Base-by-base conservation (phyloP, 176 grass and related monocot species). In the Carex littledalei region DNA sequence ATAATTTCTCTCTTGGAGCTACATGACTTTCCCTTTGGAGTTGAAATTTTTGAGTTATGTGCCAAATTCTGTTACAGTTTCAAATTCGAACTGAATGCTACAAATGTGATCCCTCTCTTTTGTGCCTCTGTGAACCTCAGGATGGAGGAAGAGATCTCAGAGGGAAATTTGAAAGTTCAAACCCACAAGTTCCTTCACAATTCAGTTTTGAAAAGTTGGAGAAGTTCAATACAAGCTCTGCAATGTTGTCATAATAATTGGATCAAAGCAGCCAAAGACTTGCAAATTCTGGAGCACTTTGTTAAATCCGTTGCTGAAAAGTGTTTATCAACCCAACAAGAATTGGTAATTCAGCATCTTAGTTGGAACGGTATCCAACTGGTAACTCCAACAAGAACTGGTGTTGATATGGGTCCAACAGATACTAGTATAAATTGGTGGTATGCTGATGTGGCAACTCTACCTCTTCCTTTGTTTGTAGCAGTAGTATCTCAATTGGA, bases 51-150 rank as follows among this genome's bases (percentile, higher is more conserved):
- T 68, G 94, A 94, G 71, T 84, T 91, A 68, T 87, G 82, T 86
- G 94, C 87, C 20, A 97, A 91, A 81, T 97, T 97, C 73, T 97
- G 92, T 88, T 94, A 97, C 86, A 88, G 87, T 84, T 83, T 97
- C 7, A 94, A 92, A 76, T 91, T 94, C 62, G 94, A 97, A 90
- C 78, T 97, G 92, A 94, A 89, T 47, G 74, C 92, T 54, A 88
- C 92, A 81, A 94, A 94, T 84, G 92, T 94, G 32, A 70, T 94
- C 39, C 88, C 90, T 87, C 78, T 94, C 83, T 88, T 86, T 13
- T 97, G 92, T 78, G 82, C 89, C 62, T 86, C 92, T 37, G 90
- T 94, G 43, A 84, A 93, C 85, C 94, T 97, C 9, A 66, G 92
- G 85, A 97, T 97, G 94, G 87, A 85, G 31, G 94, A 97, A 88